Evolutionary conservation across 352 stramenopile genomes (phyloP).

Genomic region (Thraustochytrium sp.): DNA sequence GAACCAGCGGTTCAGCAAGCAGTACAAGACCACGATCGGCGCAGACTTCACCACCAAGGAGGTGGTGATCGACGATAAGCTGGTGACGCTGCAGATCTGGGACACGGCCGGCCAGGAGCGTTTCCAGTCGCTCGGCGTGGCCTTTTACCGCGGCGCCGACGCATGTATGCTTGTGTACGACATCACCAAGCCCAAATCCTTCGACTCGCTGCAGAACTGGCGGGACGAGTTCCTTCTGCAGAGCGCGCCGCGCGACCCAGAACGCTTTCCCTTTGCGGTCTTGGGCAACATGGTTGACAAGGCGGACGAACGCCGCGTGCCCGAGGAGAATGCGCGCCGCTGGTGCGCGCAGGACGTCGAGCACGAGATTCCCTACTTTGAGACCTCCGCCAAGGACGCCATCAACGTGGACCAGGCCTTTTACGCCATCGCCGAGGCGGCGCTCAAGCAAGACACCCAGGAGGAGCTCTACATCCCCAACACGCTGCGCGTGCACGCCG

Average conservation of each 20-base stretch:
- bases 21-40: conserved; percentile 99
- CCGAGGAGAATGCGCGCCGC: conserved; percentile 77
- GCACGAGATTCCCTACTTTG: conserved; percentile 86
- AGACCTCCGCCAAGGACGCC: conserved; percentile 94
- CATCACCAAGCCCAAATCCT: conserved; percentile 94
- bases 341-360: conserved; percentile 76
- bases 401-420: conserved; percentile 95
- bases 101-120: conserved; percentile 97
- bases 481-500: conserved; percentile 2
- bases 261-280: conserved; percentile 7
- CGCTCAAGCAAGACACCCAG: conserved; percentile 29
- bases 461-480: conserved; percentile 34
- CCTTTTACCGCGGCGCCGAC: conserved; percentile 97
- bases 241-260: conserved; percentile 59
- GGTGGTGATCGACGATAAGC: conserved; percentile 86
- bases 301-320: conserved; percentile 61
- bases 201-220: conserved; percentile 96
- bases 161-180: conserved; percentile 97
- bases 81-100: conserved; percentile 95
- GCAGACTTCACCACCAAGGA: conserved; percentile 98
- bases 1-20: conserved; percentile 94
- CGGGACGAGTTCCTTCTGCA: conserved; percentile 92
- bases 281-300: conserved; percentile 98
- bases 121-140: conserved; percentile 94
- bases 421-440: conserved; percentile 35